Evolutionary conservation across 768 basidiomycete genomes (phyloP).

Genomic region (Cystobasidium tubakii): DNA sequence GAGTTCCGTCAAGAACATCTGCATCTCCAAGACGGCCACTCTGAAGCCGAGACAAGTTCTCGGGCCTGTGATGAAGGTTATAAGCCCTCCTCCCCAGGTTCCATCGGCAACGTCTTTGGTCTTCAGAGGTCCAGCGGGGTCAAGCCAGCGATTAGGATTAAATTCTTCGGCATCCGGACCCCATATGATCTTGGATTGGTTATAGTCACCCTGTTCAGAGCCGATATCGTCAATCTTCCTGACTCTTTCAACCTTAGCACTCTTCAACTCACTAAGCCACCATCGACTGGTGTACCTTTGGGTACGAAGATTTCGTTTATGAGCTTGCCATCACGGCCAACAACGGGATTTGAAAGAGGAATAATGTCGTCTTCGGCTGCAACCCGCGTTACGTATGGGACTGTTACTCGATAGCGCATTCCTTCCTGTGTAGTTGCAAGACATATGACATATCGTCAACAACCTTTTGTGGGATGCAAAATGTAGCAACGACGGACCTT

Average conservation of each 20-base stretch:
- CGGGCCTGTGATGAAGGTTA: constrained; percentile 7
- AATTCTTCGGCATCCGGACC: constrained; percentile 62
- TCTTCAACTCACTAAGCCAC: constrained; percentile 43
- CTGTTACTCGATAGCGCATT: constrained; percentile 5
- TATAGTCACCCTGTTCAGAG: constrained; percentile 54
- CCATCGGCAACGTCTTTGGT: constrained; percentile 1
- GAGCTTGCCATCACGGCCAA: constrained; percentile 26
- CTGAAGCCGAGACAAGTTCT: not conserved
- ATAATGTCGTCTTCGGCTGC: constrained; percentile 72
- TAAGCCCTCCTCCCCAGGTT: constrained; percentile 7
- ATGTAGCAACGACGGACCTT: too few species aligned
- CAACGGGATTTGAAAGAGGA: constrained; percentile 54
- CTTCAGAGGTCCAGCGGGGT: not conserved
- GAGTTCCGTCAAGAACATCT: constrained; percentile 9
- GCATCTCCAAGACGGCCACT: constrained; percentile 9
- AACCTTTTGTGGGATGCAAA: too few species aligned
- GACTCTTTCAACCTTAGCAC: constrained; percentile 56
- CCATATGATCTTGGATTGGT: constrained; percentile 56
- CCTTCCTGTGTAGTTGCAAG: not conserved
- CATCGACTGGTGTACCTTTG: constrained; percentile 51
- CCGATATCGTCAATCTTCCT: too few species aligned
- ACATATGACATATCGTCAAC: too few species aligned
- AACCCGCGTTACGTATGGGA: constrained; percentile 51
- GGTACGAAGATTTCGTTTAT: constrained; percentile 49
- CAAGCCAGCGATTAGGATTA: constrained; percentile 41